A percentile compares a stretch with the other conserved stretches of the same genome.
phyloP scores from a whole-genome alignment of 129 eudicot genomes.

The Flaveria bidentis region DNA sequence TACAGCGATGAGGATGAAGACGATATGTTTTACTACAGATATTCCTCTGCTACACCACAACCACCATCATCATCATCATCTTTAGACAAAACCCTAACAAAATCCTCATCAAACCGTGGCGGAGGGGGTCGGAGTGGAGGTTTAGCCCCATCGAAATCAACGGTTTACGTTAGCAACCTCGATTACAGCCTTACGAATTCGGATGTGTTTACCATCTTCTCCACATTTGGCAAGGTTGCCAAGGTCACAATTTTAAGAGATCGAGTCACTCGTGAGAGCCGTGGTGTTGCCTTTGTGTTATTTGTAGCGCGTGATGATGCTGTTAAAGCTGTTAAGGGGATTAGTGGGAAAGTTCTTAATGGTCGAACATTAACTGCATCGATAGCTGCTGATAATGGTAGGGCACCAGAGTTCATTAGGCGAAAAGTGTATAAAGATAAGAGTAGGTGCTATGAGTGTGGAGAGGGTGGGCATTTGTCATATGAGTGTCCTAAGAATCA shows the following conservation, averaged over 20 bases:
- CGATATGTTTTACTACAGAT: constrained; percentile 71
- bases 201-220: constrained; percentile 84
- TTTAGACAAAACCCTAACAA: constrained; percentile 35
- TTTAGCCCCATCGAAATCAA: constrained; percentile 91
- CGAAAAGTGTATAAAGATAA: constrained; percentile 74
- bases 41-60: constrained; percentile 51
- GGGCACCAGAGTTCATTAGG: constrained; percentile 82
- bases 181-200: constrained; percentile 78
- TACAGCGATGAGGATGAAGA: constrained; percentile 73
- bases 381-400: constrained; percentile 82
- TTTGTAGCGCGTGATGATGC: constrained; percentile 83
- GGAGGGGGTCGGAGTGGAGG: constrained; percentile 60
- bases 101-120: constrained; percentile 33
- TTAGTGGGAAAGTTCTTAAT: constrained; percentile 63
- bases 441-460: constrained; percentile 93
- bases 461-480: constrained; percentile 87
- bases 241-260: constrained; percentile 84
- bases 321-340: constrained; percentile 48
- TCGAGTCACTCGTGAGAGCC: constrained; percentile 70
- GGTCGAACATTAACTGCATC: constrained; percentile 65
- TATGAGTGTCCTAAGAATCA: constrained; percentile 88
- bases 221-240: constrained; percentile 94
- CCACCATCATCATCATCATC: constrained; percentile 40
- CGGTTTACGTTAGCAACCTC: constrained; percentile 81
- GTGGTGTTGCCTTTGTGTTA: constrained; percentile 86